Percentiles rank a stretch among this genome's conserved stretches.
phyloP scores from a whole-genome alignment of 2,329 filamentous ascomycete genomes.

The Alternaria burnsii region DNA sequence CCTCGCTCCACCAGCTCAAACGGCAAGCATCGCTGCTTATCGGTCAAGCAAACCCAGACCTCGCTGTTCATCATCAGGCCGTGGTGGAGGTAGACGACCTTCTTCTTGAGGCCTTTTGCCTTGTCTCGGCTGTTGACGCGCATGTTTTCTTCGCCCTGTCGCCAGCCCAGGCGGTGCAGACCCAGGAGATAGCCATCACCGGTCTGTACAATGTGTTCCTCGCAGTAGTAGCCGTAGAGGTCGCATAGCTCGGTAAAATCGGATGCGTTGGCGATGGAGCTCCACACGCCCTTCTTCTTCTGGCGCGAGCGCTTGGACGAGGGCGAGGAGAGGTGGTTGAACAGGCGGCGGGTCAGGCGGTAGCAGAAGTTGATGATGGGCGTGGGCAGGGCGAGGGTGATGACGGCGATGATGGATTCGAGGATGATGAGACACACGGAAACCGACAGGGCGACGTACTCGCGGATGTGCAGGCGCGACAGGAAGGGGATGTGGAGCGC shows the following conservation, averaged over 20 bases:
- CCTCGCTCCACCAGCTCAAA: slow-evolving; percentile 89
- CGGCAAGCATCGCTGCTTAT: slow-evolving; percentile 83
- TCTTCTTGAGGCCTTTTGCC: slow-evolving; percentile 70
- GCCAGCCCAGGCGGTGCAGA: slow-evolving; percentile 85
- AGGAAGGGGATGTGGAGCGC: slow-evolving; percentile 68
- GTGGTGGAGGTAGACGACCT: slow-evolving; percentile 92
- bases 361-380: slow-evolving; percentile 86
- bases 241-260: slow-evolving; percentile 96
- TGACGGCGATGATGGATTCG: slow-evolving; percentile 82
- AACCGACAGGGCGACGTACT: slow-evolving; percentile 86
- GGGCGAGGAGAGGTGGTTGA: slow-evolving; percentile 78
- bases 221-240: slow-evolving; percentile 88
- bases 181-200: slow-evolving; percentile 92
- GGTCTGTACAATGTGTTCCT: slow-evolving; percentile 96
- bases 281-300: slow-evolving; percentile 76
- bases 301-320: slow-evolving; percentile 73
- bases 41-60: slow-evolving; percentile 94
- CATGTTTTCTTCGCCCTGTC: slow-evolving; percentile 79
- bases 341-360: slow-evolving; percentile 79
- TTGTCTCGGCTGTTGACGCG: slow-evolving; percentile 76
- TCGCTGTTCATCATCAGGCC: slow-evolving; percentile 98
- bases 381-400: slow-evolving; percentile 85
- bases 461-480: slow-evolving; percentile 68
- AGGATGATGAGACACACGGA: slow-evolving; percentile 85
- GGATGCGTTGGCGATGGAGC: slow-evolving; percentile 81